Conservation (phyloP, 2,329 filamentous ascomycete species). For the Cytospora piceae region DNA sequence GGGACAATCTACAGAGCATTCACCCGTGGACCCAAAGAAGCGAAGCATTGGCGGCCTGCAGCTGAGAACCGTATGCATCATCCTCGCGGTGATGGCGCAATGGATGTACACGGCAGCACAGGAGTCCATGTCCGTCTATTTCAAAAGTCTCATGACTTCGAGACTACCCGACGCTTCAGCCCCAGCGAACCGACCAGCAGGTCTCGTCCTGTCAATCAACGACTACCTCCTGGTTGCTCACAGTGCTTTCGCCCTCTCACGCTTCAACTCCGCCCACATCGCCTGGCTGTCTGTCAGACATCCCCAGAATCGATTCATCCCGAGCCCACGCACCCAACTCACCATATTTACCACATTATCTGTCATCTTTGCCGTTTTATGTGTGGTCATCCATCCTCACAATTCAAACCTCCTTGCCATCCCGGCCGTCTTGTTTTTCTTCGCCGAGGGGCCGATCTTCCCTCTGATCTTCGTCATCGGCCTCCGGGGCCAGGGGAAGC, state of each 20-base stretch:
- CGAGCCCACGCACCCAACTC: constrained; percentile 72
- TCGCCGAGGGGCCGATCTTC: constrained; percentile 83
- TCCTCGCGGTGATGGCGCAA: constrained; percentile 74
- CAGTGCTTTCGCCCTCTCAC: constrained; percentile 71
- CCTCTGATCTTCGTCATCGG: constrained; percentile 81
- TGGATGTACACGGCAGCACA: constrained; percentile 81
- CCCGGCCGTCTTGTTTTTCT: constrained; percentile 73
- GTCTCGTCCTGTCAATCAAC: constrained; percentile 57
- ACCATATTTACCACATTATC: constrained; percentile 64
- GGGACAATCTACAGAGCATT: constrained; percentile 49
- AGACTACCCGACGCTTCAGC: constrained; percentile 39
- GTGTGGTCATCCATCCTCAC: constrained; percentile 48
- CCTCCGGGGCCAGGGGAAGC: constrained; percentile 77
- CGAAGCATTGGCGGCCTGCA: constrained; percentile 54
- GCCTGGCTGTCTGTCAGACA: constrained; percentile 60
- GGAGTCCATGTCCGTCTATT: constrained; percentile 65
- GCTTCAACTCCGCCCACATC: constrained; percentile 68
- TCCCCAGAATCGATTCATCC: constrained; percentile 49
- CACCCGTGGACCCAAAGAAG: constrained; percentile 56
- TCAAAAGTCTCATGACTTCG: constrained; percentile 54
- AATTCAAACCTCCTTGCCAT: constrained; percentile 56
- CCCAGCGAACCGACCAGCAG: constrained; percentile 41
- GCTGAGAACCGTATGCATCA: constrained; percentile 61
- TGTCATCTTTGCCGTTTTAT: constrained; percentile 57
- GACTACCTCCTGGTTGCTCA: constrained; percentile 76